Base-by-base conservation (phyloP, 2,329 filamentous ascomycete species). In the Paecilomyces dactylethromorphus region DNA sequence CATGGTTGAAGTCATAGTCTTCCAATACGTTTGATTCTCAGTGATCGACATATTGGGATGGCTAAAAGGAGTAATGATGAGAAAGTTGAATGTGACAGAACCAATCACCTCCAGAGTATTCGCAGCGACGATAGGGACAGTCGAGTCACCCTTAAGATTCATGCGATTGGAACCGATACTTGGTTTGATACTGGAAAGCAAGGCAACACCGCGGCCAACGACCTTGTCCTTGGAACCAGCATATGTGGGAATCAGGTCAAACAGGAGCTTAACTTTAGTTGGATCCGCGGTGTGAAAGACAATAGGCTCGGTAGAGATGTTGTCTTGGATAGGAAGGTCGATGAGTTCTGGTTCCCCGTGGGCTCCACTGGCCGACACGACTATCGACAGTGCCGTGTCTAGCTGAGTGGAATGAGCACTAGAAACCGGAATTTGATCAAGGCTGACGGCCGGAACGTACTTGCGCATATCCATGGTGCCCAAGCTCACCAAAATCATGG, bases 201-300 rank as follows among this genome's bases (percentile, higher is more conserved):
- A 79, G 1, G 94, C 93, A 24, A 96, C 92, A 22, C 86, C 94
- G 45, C 94, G 88, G 2, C 93, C 94, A 59, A 99, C 87, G 64
- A 94, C 83, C 66, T 90, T 89, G 68, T 96, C 91, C 52, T 83
- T 84, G 6, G 81, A 80, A 3, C 93, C 94, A 49, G 93, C 89
- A 75, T 97, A 97, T 0, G 94, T 99, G 1, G 93, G 94, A 1
- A 97, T 87, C 64, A 99, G 90, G 67, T 99, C 94, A 67, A 99
- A 99, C 56, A 95, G 80, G 10, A 99, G 79, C 72, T 93, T 95
- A 60, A 97, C 92, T 68, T 91, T 91, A 29, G 84, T 82, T 0
- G 87, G 81, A 69, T 97, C 91, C 1, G 76, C 82, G 0, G 93
- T 88, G 59, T 87, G 91, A 75, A 99, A 99, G 0, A 91, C 87